Conservation (phyloP, 2,329 filamentous ascomycete genomes). For the Exophiala xenobiotica region DNA sequence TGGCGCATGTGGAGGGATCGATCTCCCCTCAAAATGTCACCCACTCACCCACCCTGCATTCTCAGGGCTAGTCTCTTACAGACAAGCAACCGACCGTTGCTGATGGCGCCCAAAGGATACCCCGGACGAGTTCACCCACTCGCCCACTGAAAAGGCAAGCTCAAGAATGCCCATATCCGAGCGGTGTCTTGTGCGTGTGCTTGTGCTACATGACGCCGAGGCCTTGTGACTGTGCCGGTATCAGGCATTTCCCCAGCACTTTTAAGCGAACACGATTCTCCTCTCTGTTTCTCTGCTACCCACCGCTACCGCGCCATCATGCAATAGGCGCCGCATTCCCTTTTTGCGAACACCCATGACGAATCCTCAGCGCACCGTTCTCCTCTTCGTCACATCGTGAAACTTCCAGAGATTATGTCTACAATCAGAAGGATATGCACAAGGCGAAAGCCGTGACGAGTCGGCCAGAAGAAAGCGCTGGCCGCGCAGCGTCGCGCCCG, state of each 20-base stretch:
- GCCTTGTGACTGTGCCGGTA: background rate
- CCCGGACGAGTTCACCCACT: background rate
- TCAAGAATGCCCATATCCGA: background rate
- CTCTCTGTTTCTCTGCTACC: background rate
- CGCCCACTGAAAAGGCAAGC: background rate
- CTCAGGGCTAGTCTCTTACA: background rate
- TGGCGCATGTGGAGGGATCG: background rate
- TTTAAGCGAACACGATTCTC: background rate
- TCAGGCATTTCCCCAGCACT: background rate
- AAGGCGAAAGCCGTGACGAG: constrained; percentile 25
- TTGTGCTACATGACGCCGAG: background rate
- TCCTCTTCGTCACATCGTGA: background rate
- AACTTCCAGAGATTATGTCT: constrained; percentile 22
- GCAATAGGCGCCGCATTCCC: background rate
- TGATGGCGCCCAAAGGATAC: background rate
- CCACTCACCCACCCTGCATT: background rate
- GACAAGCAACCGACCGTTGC: background rate
- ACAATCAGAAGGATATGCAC: constrained; percentile 22
- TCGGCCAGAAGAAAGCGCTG: constrained; percentile 20
- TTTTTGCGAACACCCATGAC: too few relatives aligned
- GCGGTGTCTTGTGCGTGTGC: background rate
- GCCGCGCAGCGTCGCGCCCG: constrained; percentile 15
- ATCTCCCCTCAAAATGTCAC: background rate
- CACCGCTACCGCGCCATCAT: background rate
- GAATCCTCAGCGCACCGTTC: too few relatives aligned